Evolutionary conservation across 805 yeast species (phyloP), one percentile per base, ranked within the genome.

Genomic region (Ogataea polymorpha): DNA sequence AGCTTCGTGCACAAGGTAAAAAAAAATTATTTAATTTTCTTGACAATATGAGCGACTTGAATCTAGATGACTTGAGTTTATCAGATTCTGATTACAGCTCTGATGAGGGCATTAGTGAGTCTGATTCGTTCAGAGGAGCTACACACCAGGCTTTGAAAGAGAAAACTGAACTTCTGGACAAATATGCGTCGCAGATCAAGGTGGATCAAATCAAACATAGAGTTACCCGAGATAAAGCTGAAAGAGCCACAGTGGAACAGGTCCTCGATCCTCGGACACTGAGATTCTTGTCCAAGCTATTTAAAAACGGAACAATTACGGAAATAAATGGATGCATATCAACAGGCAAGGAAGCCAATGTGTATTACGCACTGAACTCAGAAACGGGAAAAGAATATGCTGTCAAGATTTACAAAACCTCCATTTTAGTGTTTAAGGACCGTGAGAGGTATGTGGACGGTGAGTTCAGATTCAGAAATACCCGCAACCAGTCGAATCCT

Each of bases 301-400:
- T 87, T 62, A 86, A 81, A 56, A 82, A 86, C 53, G 96, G 96
- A 4, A 75, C 86, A 5, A 78, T 93, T 24, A 79, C 93, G 2
- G 79, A 85, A 51, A 82, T 93, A 54, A 87, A 90, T 54, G 99
- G 99, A 10, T 93, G 98, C 61, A 72, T 93, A 35, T 81, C 93
- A 54, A 93, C 99, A 0, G 99, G 99, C 35, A 93, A 93, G 62
- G 99, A 93, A 63, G 99, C 99, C n/a, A 93, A 93, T 57, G 97
- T 93, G 0, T 93, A 93, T 60, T 91, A 86, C 58, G 96, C 95
- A 10, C 68, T 58, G 13, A 65, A 70, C 42, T 67, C 72, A 41
- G 56, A 54, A 12, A 53, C 65, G 11, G 71, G 68, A 45, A 72
- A 68, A 46, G 96, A 79, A 53, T 81, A 70, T 53, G 99, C 99